These are phyloP conservation scores for Neoarthrinium moseri DNA, from an alignment of 2,329 filamentous ascomycete genomes.

Conservation along the genomic window DNA sequence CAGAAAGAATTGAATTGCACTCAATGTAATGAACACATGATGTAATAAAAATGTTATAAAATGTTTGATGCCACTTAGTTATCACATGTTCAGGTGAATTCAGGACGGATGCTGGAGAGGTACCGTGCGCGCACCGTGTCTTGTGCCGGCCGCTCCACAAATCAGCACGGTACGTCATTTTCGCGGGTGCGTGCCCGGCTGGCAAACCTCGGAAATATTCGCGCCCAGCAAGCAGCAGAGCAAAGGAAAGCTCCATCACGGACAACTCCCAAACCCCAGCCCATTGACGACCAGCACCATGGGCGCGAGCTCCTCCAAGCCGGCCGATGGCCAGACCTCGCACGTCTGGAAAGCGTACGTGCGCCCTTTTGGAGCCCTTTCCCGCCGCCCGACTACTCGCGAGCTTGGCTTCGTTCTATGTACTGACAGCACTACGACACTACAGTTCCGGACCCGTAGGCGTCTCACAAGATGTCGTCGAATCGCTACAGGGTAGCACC, in stretches of 20 bases:
- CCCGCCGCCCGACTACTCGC: neutral
- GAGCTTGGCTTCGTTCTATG: neutral
- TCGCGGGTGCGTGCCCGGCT: neutral
- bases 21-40: too few relatives aligned
- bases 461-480: conserved; percentile 78
- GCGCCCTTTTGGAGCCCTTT: neutral
- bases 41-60: too few relatives aligned
- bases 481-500: conserved; percentile 78
- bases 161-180: conserved; percentile 7
- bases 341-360: conserved; percentile 58
- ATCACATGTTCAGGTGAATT: too few relatives aligned
- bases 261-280: neutral
- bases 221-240: neutral
- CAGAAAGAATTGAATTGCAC: too few relatives aligned
- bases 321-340: conserved; percentile 37
- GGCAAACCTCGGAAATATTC: conserved; percentile 8
- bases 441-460: conserved; percentile 45
- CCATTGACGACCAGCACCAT: conserved; percentile 41
- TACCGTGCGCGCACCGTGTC: too few relatives aligned
- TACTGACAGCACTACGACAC: conserved; percentile 18
- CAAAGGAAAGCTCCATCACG: neutral
- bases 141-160: neutral
- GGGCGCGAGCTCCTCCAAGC: conserved; percentile 58
- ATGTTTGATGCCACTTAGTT: too few relatives aligned
- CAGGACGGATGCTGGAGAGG: too few relatives aligned